Conservation (phyloP, 1,284 basidiomycete species). For the Uromyces viciae-fabae region DNA sequence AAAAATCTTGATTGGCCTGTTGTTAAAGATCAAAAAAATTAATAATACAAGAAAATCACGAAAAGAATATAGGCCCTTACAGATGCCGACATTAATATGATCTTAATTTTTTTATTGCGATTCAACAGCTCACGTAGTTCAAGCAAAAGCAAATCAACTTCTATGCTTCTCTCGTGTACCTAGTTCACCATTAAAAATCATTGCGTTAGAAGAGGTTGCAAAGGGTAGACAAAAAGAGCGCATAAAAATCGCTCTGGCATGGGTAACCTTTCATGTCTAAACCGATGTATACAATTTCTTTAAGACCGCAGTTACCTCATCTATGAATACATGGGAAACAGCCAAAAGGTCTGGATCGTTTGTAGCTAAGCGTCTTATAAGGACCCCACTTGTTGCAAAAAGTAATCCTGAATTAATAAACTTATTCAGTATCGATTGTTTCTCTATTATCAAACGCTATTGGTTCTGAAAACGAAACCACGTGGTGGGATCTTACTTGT, state of each 20-base stretch:
- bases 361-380: slow-evolving; percentile 71
- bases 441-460: neutral
- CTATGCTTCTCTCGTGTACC: slow-evolving; percentile 86
- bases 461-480: neutral
- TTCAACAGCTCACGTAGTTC: slow-evolving; percentile 72
- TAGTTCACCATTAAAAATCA: slow-evolving; percentile 50
- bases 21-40: neutral
- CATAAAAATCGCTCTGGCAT: neutral
- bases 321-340: slow-evolving; percentile 81
- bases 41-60: neutral
- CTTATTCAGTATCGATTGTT: neutral
- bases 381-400: slow-evolving; percentile 89
- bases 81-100: slow-evolving; percentile 79
- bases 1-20: slow-evolving; percentile 68
- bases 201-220: slow-evolving; percentile 18
- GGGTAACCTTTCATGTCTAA: no score
- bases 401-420: slow-evolving; percentile 60
- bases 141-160: slow-evolving; percentile 84
- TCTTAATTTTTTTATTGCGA: slow-evolving; percentile 69
- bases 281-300: no score
- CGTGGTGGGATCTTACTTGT: slow-evolving; percentile 56
- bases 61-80: slow-evolving; percentile 57
- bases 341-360: slow-evolving; percentile 67
- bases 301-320: no score
- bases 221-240: slow-evolving; percentile 3